These are phyloP conservation scores for Helicosporidium sp. DNA, from an alignment of 139 green algal species.

Conservation along the genomic window DNA sequence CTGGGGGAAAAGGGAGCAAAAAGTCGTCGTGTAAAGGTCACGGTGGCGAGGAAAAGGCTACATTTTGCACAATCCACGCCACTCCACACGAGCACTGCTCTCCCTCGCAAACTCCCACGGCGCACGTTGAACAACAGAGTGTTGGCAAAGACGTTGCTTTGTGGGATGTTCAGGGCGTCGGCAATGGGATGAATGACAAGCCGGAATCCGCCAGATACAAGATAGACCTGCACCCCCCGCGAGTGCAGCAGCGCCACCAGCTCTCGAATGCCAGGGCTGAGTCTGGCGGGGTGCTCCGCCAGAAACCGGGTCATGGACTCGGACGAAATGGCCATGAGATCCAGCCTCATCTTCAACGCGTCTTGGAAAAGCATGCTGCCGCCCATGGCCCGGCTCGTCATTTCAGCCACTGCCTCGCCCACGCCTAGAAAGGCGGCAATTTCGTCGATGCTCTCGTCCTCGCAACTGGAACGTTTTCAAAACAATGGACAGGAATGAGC, in stretches of 20 bases:
- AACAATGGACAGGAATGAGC: background rate
- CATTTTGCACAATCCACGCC: too few relatives aligned
- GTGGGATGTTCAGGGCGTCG: slow-evolving; percentile 56
- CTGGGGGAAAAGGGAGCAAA: slow-evolving; percentile 11
- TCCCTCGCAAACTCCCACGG: too few relatives aligned
- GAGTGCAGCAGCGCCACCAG: slow-evolving; percentile 46
- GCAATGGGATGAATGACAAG: slow-evolving; percentile 87
- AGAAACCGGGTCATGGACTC: slow-evolving; percentile 50
- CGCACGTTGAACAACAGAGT: slow-evolving; percentile 65
- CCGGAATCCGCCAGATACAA: slow-evolving; percentile 89
- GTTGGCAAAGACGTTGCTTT: slow-evolving; percentile 79
- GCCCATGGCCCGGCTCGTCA: slow-evolving; percentile 78
- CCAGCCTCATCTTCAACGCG: slow-evolving; percentile 54
- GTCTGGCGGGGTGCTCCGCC: slow-evolving; percentile 36
- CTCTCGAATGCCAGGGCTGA: slow-evolving; percentile 67
- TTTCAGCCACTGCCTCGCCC: slow-evolving; percentile 64
- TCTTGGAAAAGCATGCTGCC: slow-evolving; percentile 75
- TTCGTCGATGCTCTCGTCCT: slow-evolving; percentile 93
- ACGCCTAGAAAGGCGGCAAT: slow-evolving; percentile 74
- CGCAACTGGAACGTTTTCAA: slow-evolving; percentile 35
- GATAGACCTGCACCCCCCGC: slow-evolving; percentile 56
- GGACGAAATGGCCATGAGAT: slow-evolving; percentile 53
- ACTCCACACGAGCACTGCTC: too few relatives aligned
- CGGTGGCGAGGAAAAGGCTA: too few relatives aligned
- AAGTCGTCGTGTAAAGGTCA: too few relatives aligned